Conservation (phyloP, 768 basidiomycete species). For the Macrolepiota albuminosa region DNA sequence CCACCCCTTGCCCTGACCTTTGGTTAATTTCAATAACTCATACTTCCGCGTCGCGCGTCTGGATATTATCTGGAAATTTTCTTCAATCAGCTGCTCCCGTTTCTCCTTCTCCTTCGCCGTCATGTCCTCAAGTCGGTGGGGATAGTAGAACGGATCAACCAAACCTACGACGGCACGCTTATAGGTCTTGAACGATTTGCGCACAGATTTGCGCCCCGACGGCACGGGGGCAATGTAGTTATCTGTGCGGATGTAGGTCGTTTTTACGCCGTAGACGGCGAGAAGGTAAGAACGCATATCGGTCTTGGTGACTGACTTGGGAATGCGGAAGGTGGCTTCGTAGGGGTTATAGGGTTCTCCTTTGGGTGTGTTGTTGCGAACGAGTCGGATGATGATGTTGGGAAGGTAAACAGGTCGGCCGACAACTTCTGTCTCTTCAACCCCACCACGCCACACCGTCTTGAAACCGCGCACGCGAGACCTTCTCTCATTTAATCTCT, state of each 20-base stretch:
- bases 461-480: conserved; percentile 65
- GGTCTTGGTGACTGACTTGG: conserved; percentile 86
- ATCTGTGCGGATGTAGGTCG: conserved; percentile 95
- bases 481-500: conserved; percentile 49
- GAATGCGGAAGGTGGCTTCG: conserved; percentile 91
- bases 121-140: conserved; percentile 79
- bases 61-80: conserved; percentile 48
- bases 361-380: conserved; percentile 74
- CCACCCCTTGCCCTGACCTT: conserved; percentile 36
- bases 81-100: conserved; percentile 60
- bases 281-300: conserved; percentile 84
- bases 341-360: conserved; percentile 89
- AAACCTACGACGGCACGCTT: conserved; percentile 92
- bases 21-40: conserved; percentile 33
- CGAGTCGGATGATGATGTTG: conserved; percentile 76
- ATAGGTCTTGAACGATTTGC: conserved; percentile 54
- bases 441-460: conserved; percentile 32
- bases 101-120: conserved; percentile 42
- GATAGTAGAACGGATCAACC: conserved; percentile 92
- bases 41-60: conserved; percentile 30
- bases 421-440: conserved; percentile 48
- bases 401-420: conserved; percentile 88
- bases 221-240: conserved; percentile 66
- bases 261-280: conserved; percentile 82
- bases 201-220: conserved; percentile 23